phyloP scores from a whole-genome alignment of 495 filamentous ascomycete genomes.

The Aspergillus steynii region DNA sequence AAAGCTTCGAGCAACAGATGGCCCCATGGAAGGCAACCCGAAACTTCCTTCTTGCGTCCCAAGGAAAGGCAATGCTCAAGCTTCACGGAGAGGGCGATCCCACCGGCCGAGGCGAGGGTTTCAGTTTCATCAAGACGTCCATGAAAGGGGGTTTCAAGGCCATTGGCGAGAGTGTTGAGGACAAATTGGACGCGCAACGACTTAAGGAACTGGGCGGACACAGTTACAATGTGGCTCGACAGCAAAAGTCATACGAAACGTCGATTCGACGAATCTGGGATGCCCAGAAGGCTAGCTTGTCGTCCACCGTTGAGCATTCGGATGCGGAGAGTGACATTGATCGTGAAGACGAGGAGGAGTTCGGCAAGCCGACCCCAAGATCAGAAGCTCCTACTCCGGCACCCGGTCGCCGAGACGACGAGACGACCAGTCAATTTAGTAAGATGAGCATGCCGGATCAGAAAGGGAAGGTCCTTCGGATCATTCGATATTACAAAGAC shows the following conservation, averaged over 20 bases:
- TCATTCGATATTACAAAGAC: slow-evolving; percentile 64
- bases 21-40: slow-evolving; percentile 94
- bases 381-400: slow-evolving; percentile 62
- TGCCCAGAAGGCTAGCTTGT: slow-evolving; percentile 75
- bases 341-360: slow-evolving; percentile 63
- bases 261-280: slow-evolving; percentile 90
- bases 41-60: slow-evolving; percentile 90
- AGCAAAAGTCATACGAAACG: slow-evolving; percentile 85
- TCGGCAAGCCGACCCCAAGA: slow-evolving; percentile 60
- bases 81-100: slow-evolving; percentile 94
- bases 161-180: slow-evolving; percentile 80
- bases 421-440: slow-evolving; percentile 85
- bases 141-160: slow-evolving; percentile 99
- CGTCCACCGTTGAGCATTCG: slow-evolving; percentile 60
- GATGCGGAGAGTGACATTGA: slow-evolving; percentile 68
- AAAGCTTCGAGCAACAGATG: slow-evolving; percentile 82
- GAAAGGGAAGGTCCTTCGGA: slow-evolving; percentile 70
- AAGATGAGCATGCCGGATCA: slow-evolving; percentile 69
- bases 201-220: slow-evolving; percentile 91
- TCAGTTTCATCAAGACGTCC: slow-evolving; percentile 92
- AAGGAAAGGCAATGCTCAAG: slow-evolving; percentile 95
- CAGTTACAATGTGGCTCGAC: slow-evolving; percentile 92
- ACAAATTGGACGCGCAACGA: slow-evolving; percentile 79
- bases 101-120: slow-evolving; percentile 88
- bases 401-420: slow-evolving; percentile 62